These are phyloP conservation scores for Saccharomyces eubayanus DNA, from an alignment of 805 yeast genomes.

Conservation along the genomic window DNA sequence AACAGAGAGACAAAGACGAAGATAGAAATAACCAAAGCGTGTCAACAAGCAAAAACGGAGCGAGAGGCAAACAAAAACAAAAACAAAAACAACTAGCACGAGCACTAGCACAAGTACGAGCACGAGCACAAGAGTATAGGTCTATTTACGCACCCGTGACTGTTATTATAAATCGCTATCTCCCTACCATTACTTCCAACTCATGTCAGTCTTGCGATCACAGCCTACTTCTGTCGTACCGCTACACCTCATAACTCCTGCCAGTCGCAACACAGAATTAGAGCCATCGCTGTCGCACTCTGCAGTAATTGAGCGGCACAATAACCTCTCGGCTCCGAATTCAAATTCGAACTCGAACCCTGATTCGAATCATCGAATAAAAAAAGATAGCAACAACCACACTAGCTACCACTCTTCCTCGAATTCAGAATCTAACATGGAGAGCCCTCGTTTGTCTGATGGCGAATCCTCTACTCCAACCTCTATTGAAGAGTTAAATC, in stretches of 20 bases:
- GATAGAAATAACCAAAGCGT: not conserved
- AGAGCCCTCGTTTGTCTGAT: constrained; percentile 16
- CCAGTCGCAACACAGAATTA: not conserved
- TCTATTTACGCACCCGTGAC: not conserved
- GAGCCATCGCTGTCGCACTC: not conserved
- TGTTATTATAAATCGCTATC: not conserved
- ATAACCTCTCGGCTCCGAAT: not conserved
- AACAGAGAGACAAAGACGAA: not conserved
- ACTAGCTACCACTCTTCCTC: constrained; percentile 16
- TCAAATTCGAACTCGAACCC: not conserved
- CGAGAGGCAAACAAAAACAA: not conserved
- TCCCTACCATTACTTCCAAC: not conserved
- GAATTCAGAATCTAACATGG: constrained; percentile 19
- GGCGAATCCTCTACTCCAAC: constrained; percentile 18
- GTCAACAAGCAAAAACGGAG: not conserved
- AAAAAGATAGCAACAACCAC: not conserved
- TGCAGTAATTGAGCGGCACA: not conserved
- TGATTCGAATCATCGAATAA: not conserved
- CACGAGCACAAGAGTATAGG: not conserved
- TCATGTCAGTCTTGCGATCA: not conserved
- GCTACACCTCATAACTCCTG: not conserved
- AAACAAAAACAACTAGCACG: not conserved
- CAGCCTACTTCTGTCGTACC: not conserved
- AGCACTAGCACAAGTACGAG: not conserved
- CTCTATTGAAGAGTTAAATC: constrained; percentile 11